Percentiles rank a stretch among this genome's conserved stretches.
Conservation (phyloP, 805 yeast species). For the Maudiozyma bulderi region DNA sequence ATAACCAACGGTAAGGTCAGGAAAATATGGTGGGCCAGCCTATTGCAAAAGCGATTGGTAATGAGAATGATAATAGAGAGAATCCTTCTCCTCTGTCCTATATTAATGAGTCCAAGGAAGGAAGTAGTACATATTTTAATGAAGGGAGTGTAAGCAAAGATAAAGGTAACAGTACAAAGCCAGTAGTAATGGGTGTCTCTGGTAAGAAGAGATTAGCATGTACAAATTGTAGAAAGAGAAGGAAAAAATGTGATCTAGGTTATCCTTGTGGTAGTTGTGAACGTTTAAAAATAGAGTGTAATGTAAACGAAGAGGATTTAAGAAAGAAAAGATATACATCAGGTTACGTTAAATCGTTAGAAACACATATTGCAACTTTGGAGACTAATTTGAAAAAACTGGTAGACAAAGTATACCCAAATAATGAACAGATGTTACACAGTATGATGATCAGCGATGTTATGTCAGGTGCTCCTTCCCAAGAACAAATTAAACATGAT, state of each 20-base stretch:
- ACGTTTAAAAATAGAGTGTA: conserved; percentile 36
- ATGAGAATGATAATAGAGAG: too few relatives aligned
- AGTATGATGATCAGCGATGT: conserved; percentile 18
- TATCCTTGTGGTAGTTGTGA: conserved; percentile 42
- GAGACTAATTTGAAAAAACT: conserved; percentile 21
- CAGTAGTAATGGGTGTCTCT: conserved; percentile 3
- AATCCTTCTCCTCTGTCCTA: too few relatives aligned
- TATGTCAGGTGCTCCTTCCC: conserved; percentile 3
- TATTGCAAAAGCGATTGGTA: too few relatives aligned
- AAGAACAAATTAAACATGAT: neutral
- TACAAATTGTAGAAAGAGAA: conserved; percentile 27
- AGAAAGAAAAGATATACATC: conserved; percentile 43
- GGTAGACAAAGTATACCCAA: conserved; percentile 16
- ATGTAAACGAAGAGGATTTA: conserved; percentile 39
- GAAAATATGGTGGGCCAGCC: too few relatives aligned
- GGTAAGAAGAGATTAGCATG: conserved; percentile 27
- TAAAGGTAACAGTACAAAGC: neutral
- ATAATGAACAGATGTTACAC: conserved; percentile 11
- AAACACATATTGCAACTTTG: conserved; percentile 23
- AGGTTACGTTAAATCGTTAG: conserved; percentile 40
- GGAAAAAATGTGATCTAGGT: conserved; percentile 41
- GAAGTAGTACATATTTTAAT: too few relatives aligned
- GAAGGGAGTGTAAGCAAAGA: neutral
- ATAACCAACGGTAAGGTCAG: too few relatives aligned
- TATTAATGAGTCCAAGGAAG: too few relatives aligned